phyloP scores from a whole-genome alignment of 768 basidiomycete species.

The Mycena crocata region DNA sequence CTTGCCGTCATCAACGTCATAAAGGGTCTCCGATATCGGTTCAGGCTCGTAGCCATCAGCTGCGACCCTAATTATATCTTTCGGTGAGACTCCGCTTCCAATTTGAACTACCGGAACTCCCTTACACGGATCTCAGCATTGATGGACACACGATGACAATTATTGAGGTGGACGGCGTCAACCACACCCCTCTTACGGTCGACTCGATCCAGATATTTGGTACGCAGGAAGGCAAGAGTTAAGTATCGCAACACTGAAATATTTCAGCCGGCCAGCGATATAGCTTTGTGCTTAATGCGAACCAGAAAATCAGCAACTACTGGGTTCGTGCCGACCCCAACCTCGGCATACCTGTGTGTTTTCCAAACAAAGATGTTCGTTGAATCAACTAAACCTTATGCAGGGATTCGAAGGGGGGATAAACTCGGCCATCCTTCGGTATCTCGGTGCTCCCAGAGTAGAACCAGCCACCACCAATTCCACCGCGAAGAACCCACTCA shows the following conservation, averaged over 20 bases:
- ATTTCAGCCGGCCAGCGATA: conserved; percentile 53
- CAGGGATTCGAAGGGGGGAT: conserved; percentile 49
- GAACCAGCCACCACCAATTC: conserved; percentile 54
- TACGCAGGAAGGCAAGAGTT: conserved; percentile 24
- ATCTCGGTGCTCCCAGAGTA: conserved; percentile 40
- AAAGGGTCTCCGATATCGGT: conserved; percentile 54
- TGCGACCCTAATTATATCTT: conserved; percentile 60
- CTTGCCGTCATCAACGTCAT: conserved; percentile 55
- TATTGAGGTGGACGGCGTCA: conserved; percentile 47
- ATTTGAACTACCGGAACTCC: neutral
- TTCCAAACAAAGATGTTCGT: no score
- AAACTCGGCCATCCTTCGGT: conserved; percentile 58
- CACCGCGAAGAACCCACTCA: conserved; percentile 39
- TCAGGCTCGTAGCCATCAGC: conserved; percentile 59
- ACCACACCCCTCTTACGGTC: conserved; percentile 49
- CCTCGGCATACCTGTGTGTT: conserved; percentile 27
- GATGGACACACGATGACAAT: conserved; percentile 54
- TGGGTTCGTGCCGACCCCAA: conserved; percentile 55
- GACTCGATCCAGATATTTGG: conserved; percentile 53
- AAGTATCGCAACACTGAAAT: conserved; percentile 33
- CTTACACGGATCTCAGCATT: conserved; percentile 51
- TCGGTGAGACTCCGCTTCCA: conserved; percentile 26
- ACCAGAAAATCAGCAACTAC: conserved; percentile 54
- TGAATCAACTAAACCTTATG: no score
- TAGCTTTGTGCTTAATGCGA: conserved; percentile 54